These are phyloP conservation scores for Sporothrix sp. DNA, from an alignment of 2,329 filamentous ascomycete species.

Conservation along the genomic window DNA sequence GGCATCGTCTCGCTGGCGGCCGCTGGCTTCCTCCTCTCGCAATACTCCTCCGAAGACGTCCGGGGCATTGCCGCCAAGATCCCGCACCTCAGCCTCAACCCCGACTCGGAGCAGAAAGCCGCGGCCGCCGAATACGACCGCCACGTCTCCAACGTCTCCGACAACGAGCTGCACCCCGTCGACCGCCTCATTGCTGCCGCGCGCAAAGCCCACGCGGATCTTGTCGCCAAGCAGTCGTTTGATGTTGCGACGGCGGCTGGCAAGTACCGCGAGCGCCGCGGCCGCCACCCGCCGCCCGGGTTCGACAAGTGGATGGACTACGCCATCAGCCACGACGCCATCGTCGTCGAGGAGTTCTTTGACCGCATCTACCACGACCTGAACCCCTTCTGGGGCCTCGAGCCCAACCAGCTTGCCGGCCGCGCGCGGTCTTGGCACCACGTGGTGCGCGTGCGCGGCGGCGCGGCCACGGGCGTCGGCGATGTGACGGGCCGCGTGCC, in stretches of 20 bases:
- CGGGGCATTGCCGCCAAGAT: conserved; percentile 6
- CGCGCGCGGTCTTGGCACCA: conserved; percentile 35
- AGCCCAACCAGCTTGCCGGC: conserved; percentile 25
- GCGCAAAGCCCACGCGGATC: conserved; percentile 28
- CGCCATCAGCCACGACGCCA: conserved; percentile 31
- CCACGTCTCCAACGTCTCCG: neutral
- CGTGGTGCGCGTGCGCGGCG: conserved; percentile 39
- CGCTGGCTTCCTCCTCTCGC: conserved; percentile 12
- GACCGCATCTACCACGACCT: conserved; percentile 46
- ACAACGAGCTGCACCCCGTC: conserved; percentile 31
- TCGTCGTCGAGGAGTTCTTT: conserved; percentile 40
- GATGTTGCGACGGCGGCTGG: conserved; percentile 35
- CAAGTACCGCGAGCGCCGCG: conserved; percentile 35
- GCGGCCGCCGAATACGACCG: conserved; percentile 6
- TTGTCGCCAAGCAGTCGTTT: conserved; percentile 32
- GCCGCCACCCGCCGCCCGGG: conserved; percentile 40
- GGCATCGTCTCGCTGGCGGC: conserved; percentile 10
- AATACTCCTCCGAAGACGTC: conserved; percentile 7
- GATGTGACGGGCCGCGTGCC: conserved; percentile 31
- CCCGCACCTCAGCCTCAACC: conserved; percentile 2
- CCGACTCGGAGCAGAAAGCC: conserved; percentile 7
- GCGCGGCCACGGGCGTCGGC: conserved; percentile 31
- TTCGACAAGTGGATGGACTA: conserved; percentile 40
- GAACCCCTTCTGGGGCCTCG: conserved; percentile 45
- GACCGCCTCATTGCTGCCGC: conserved; percentile 34